Percentiles rank a stretch among this genome's conserved stretches.
Conservation (phyloP, 345 rosid genomes). For the Microcos paniculata region DNA sequence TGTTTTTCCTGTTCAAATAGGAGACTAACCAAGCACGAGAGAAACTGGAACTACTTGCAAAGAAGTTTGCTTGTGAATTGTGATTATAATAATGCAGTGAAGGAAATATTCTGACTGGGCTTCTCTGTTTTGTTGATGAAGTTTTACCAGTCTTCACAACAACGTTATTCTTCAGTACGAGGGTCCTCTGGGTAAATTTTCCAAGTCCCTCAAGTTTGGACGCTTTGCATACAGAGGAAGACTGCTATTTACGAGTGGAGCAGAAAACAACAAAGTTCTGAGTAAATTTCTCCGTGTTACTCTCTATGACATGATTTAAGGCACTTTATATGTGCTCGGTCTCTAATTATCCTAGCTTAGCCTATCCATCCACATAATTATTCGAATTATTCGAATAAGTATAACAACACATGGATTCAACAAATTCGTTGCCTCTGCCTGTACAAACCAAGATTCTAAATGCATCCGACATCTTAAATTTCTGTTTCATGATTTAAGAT, state of each 20-base stretch:
- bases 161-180: too few species aligned
- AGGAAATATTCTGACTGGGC: not conserved
- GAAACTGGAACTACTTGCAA: not conserved
- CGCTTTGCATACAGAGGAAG: not conserved
- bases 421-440: not conserved
- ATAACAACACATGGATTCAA: not conserved
- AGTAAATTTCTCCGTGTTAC: too few species aligned
- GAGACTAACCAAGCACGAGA: not conserved
- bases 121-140: not conserved
- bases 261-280: too few species aligned
- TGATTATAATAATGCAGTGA: not conserved
- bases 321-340: not conserved
- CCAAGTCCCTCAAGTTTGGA: not conserved
- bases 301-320: not conserved
- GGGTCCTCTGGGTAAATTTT: not conserved
- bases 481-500: not conserved
- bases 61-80: not conserved
- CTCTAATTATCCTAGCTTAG: not conserved
- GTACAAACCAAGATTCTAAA: not conserved
- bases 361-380: not conserved
- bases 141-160: not conserved
- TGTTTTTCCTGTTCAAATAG: too few species aligned
- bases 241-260: too few species aligned
- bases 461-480: not conserved
- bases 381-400: not conserved